Evolutionary conservation across 2,329 filamentous ascomycete genomes (phyloP).

Genomic region (Fonsecaea pugnacius): DNA sequence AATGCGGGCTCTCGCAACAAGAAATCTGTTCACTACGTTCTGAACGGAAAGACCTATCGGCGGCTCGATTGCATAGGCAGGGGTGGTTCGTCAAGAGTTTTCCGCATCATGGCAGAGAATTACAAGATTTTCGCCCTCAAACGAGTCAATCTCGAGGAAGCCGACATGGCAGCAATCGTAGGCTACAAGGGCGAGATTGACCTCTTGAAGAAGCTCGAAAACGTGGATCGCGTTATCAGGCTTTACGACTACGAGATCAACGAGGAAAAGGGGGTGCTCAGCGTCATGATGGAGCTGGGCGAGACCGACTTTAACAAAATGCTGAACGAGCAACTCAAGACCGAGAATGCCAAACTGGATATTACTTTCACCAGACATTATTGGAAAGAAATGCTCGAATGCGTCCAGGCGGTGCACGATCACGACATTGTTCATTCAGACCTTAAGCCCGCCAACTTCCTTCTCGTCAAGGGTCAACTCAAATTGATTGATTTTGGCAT

Average conservation of each 20-base stretch:
- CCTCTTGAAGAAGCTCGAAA: constrained; percentile 76
- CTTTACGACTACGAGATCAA: constrained; percentile 94
- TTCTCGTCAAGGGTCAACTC: constrained; percentile 83
- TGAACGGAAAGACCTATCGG: constrained; percentile 91
- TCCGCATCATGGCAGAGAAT: constrained; percentile 95
- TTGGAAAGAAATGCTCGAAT: constrained; percentile 99
- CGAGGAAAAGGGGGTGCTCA: constrained; percentile 84
- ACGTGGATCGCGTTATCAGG: constrained; percentile 86
- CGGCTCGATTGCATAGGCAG: constrained; percentile 87
- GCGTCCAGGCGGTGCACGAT: constrained; percentile 84
- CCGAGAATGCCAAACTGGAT: constrained; percentile 77
- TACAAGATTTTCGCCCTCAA: constrained; percentile 95
- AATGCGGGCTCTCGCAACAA: constrained; percentile 75
- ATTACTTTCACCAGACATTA: constrained; percentile 92
- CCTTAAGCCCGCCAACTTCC: constrained; percentile 95
- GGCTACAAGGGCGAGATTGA: constrained; percentile 97
- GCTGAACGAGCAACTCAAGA: constrained; percentile 72
- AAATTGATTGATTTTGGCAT: constrained; percentile 99
- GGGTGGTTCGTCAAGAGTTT: constrained; percentile 92
- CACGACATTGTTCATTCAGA: constrained; percentile 95
- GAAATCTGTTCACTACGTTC: constrained; percentile 80
- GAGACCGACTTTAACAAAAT: constrained; percentile 91
- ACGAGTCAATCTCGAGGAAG: constrained; percentile 85
- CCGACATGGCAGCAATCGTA: constrained; percentile 78
- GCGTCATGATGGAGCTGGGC: constrained; percentile 94